phyloP scores from a whole-genome alignment of 1,284 basidiomycete species.

The Tylopilus orsonianus region DNA sequence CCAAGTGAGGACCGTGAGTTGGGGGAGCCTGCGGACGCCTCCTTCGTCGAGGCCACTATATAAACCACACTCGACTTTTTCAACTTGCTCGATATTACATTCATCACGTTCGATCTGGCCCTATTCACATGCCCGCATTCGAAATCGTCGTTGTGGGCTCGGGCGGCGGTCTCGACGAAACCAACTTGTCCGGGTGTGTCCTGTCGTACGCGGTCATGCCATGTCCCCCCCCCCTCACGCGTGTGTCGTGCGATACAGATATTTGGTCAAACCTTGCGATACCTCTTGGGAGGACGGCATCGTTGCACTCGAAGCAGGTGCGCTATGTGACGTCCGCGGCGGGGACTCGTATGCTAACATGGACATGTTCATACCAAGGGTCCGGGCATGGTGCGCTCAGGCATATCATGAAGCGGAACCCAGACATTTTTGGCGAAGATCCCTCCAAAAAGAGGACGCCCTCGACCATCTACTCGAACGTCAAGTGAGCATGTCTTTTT shows the following conservation, averaged over 20 bases:
- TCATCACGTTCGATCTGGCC: background rate
- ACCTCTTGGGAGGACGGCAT: constrained; percentile 66
- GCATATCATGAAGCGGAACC: constrained; percentile 50
- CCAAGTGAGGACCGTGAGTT: too few species aligned
- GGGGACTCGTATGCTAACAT: too few species aligned
- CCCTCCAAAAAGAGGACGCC: constrained; percentile 21
- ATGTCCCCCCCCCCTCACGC: background rate
- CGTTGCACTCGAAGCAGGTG: constrained; percentile 73
- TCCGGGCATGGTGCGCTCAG: constrained; percentile 69
- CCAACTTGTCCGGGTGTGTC: constrained; percentile 68
- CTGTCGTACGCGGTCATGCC: background rate
- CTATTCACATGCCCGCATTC: constrained; percentile 48
- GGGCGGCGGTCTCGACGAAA: constrained; percentile 75
- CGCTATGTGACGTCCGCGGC: constrained; percentile 18
- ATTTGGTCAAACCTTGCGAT: constrained; percentile 63
- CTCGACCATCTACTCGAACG: constrained; percentile 29
- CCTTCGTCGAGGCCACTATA: too few species aligned
- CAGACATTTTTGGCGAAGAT: constrained; percentile 47
- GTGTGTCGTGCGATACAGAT: constrained; percentile 41
- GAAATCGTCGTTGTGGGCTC: constrained; percentile 73
- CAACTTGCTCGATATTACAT: too few species aligned
- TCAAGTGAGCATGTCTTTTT: constrained; percentile 26
- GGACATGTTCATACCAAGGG: too few species aligned
- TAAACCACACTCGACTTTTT: too few species aligned
- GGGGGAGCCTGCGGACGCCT: too few species aligned